A percentile compares a stretch with the other conserved stretches of the same genome.
Conservation (phyloP, 2,329 filamentous ascomycete genomes). For the Penicillium frequentans region DNA sequence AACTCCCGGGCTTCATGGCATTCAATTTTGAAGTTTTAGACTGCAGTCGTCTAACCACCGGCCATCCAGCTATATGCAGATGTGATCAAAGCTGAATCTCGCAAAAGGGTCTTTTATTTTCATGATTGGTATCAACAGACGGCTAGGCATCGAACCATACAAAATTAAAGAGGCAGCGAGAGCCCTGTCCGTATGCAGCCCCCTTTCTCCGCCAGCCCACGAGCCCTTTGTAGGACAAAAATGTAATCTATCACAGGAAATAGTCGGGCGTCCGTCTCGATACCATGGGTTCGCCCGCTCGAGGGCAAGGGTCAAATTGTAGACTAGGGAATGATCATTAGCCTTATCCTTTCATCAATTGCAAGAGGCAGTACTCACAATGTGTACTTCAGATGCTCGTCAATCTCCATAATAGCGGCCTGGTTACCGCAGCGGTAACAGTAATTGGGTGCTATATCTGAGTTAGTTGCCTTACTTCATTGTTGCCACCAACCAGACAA, state of each 20-base stretch:
- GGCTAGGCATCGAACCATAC: constrained; percentile 35
- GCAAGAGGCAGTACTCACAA: constrained; percentile 68
- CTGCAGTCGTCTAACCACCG: background rate
- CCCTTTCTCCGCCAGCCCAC: constrained; percentile 27
- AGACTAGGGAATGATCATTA: constrained; percentile 59
- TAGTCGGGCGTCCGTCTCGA: constrained; percentile 97
- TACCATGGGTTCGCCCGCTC: constrained; percentile 98
- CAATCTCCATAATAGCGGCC: constrained; percentile 99
- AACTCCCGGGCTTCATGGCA: background rate
- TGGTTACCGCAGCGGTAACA: constrained; percentile 99
- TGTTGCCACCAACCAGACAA: background rate
- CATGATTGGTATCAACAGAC: constrained; percentile 43
- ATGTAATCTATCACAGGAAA: constrained; percentile 71
- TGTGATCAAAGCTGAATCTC: constrained; percentile 12
- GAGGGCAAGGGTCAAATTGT: constrained; percentile 97
- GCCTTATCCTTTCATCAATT: background rate
- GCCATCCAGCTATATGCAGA: background rate
- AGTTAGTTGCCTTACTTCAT: background rate
- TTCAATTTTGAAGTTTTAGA: no score
- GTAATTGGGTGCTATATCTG: constrained; percentile 71
- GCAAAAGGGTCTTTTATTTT: constrained; percentile 39
- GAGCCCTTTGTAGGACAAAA: constrained; percentile 27
- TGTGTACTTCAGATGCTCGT: constrained; percentile 98
- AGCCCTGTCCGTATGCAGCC: constrained; percentile 28
- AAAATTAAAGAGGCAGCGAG: constrained; percentile 30